Evolutionary conservation across 2,329 filamentous ascomycete species (phyloP), one percentile per base, ranked within the genome.

Genomic region (Coniella vitis): DNA sequence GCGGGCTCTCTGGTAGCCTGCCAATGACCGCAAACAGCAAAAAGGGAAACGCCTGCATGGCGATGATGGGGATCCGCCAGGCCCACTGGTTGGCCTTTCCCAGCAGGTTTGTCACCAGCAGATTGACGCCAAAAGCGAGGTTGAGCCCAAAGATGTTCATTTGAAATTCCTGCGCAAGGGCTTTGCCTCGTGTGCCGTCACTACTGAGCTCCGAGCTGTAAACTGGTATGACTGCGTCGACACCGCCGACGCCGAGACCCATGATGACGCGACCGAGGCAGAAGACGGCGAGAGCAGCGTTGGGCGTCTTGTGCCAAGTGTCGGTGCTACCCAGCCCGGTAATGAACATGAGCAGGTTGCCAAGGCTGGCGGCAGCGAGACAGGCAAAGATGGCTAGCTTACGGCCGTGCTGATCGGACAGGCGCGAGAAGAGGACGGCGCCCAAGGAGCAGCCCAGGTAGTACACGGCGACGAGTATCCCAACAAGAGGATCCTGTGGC

Each of bases 131-230:
- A 59, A 81, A 83, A 0, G 78, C 79, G 71, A 80, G 73, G 51
- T 81, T 69, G 2, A 84, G 61, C 0, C 79, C 78, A 48, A 81
- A 77, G 54, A 83, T 82, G 55, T 84, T 84, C 60, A 73, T 75
- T 59, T 83, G 79, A 56, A 83, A 83, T 56, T 83, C 78, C 57
- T 83, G 76, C 1, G 78, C 78, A 38, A 83, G 61, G 1, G 79
- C 76, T 55, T 73, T 74, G 5, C 79, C 79, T 38, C 79, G 65
- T 2, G 74, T 69, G 42, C 73, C 73, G 56, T 81, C 78, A n/a
- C 71, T 71, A 3, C 71, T 69, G 29, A 83, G 65, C 57, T 83
- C 79, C 13, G 71, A 71, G 49, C 69, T 75, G 62, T 83, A 83
- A 1, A 80, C 74, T 0, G 79, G 79, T 20, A 83, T 79, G 0